Percentiles rank a stretch among this genome's conserved stretches.
Conservation (phyloP, 768 basidiomycete species). For the Myochromella boudieri region DNA sequence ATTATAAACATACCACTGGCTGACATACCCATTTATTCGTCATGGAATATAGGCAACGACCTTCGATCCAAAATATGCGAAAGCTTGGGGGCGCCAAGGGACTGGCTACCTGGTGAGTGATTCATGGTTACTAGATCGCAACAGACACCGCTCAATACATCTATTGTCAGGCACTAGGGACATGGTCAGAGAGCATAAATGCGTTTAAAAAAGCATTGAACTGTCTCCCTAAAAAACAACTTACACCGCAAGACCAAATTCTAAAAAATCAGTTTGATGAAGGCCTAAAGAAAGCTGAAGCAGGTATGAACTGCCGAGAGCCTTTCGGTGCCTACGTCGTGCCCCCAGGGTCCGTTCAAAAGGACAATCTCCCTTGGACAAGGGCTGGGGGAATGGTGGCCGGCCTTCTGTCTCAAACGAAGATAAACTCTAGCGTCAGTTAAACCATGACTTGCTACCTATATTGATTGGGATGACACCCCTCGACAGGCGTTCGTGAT, state of each 20-base stretch:
- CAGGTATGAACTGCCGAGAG: background rate
- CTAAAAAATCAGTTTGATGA: conserved; percentile 35
- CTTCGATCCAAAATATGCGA: conserved; percentile 38
- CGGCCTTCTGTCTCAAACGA: conserved; percentile 15
- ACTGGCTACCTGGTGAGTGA: conserved; percentile 28
- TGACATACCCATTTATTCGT: too few species aligned
- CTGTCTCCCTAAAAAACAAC: conserved; percentile 26
- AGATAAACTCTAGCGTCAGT: conserved; percentile 21
- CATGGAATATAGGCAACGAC: conserved; percentile 38
- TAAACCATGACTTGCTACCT: background rate
- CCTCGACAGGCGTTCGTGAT: conserved; percentile 31
- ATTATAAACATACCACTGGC: too few species aligned
- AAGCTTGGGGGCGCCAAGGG: conserved; percentile 42
- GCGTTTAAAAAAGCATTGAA: conserved; percentile 32
- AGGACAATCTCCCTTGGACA: conserved; percentile 24
- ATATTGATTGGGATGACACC: background rate
- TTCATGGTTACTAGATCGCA: background rate
- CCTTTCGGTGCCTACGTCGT: background rate
- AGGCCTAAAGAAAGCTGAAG: conserved; percentile 25
- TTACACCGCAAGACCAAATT: conserved; percentile 28
- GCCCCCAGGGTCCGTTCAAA: background rate
- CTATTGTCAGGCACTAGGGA: conserved; percentile 21
- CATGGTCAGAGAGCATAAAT: conserved; percentile 17
- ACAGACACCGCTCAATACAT: background rate
- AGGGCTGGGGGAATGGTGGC: conserved; percentile 22